These are phyloP conservation scores for Leucaena leucocephala DNA, from an alignment of 306 rosid genomes.

Conservation along the genomic window DNA sequence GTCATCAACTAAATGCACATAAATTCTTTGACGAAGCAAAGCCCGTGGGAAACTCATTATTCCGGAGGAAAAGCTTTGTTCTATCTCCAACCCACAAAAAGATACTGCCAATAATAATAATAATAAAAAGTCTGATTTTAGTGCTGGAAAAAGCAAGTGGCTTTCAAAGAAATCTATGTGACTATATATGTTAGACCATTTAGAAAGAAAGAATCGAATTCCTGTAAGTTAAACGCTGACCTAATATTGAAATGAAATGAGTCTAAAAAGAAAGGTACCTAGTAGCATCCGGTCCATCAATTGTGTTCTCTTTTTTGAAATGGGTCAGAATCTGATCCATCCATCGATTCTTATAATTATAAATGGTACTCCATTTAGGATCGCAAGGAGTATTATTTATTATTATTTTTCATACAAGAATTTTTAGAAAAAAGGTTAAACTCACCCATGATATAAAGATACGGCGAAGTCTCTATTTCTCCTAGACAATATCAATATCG, in stretches of 20 bases:
- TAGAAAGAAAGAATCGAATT: conserved; percentile 47
- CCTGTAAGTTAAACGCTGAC: conserved; percentile 42
- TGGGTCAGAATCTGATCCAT: background rate
- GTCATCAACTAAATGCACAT: background rate
- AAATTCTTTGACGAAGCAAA: background rate
- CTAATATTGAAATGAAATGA: background rate
- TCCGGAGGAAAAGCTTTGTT: conserved; percentile 10
- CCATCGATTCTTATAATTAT: background rate
- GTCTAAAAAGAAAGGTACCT: conserved; percentile 24
- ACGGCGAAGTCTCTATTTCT: no score
- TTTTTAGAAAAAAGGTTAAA: no score
- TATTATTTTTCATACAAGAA: no score
- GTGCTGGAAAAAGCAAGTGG: conserved; percentile 28
- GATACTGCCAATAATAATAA: background rate
- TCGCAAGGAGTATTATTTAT: background rate
- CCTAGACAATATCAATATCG: no score
- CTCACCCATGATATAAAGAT: no score
- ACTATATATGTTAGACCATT: background rate
- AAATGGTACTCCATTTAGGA: background rate
- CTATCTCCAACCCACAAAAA: background rate
- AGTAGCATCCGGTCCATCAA: conserved; percentile 46
- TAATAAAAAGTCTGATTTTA: conserved; percentile 16
- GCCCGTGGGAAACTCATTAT: background rate
- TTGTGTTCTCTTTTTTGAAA: conserved; percentile 35
- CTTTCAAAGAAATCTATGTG: conserved; percentile 19